Conservation (phyloP, 1,139 yeast species). For the Yamadazyma diddensiae region DNA sequence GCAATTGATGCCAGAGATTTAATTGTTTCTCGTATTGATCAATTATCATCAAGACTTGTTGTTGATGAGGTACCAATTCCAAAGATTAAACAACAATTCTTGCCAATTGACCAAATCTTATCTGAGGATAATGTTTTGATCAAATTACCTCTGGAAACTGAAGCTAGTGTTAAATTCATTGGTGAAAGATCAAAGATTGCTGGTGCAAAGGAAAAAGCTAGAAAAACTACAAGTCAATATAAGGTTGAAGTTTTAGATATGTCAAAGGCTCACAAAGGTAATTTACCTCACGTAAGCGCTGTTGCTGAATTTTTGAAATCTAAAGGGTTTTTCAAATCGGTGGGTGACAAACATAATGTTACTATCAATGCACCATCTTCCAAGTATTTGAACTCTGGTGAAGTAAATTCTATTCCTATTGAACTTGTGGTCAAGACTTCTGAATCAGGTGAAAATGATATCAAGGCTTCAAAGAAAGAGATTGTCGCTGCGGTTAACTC, state of each 20-base stretch:
- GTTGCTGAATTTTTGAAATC: constrained; percentile 65
- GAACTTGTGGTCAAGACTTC: constrained; percentile 36
- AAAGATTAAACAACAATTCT: constrained; percentile 41
- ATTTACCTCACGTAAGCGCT: constrained; percentile 69
- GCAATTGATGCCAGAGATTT: constrained; percentile 50
- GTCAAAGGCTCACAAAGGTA: constrained; percentile 84
- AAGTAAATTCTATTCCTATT: constrained; percentile 33
- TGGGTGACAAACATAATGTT: constrained; percentile 48
- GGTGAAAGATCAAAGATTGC: constrained; percentile 58
- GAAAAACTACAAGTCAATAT: constrained; percentile 48
- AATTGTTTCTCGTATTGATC: constrained; percentile 45
- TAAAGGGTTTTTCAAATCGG: constrained; percentile 44
- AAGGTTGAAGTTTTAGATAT: constrained; percentile 72
- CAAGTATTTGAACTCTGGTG: constrained; percentile 18
- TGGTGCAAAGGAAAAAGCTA: constrained; percentile 59
- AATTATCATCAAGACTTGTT: constrained; percentile 36
- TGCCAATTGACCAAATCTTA: constrained; percentile 46
- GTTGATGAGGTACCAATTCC: constrained; percentile 44
- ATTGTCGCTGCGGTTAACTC: constrained; percentile 72
- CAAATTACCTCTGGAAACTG: constrained; percentile 48
- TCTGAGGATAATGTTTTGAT: constrained; percentile 60
- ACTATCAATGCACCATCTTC: constrained; percentile 56
- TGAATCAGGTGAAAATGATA: constrained; percentile 31
- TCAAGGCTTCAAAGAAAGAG: constrained; percentile 53
- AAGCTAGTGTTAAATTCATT: constrained; percentile 55